Evolutionary conservation across 2,329 filamentous ascomycete genomes (phyloP).

Genomic region (Neonectria ditissima): DNA sequence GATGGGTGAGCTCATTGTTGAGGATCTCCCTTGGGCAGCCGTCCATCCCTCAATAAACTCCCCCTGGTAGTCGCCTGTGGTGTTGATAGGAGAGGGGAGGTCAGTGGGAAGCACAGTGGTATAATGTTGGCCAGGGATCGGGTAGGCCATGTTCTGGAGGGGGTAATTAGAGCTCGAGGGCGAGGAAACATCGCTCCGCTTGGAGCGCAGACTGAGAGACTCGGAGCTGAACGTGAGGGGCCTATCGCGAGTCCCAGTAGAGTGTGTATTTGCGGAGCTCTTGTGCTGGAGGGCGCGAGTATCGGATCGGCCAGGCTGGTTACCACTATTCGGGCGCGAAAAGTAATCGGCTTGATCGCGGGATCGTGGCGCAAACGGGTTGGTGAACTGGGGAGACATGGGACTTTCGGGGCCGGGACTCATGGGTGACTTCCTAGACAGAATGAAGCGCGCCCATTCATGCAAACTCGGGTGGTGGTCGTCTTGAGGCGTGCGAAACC

Average conservation of each 20-base stretch:
- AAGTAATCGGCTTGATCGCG: conserved; percentile 58
- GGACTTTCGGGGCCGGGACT: conserved; percentile 66
- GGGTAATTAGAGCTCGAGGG: conserved; percentile 63
- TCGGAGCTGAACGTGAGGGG: conserved; percentile 67
- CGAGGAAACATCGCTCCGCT: conserved; percentile 72
- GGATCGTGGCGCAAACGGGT: conserved; percentile 60
- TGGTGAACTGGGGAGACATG: conserved; percentile 65
- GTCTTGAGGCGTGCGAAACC: conserved; percentile 67
- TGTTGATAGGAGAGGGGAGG: conserved; percentile 67
- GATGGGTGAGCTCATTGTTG: conserved; percentile 67
- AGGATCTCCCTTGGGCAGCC: conserved; percentile 68
- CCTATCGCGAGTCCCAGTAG: conserved; percentile 60
- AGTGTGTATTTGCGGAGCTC: conserved; percentile 60
- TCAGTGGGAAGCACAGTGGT: conserved; percentile 65
- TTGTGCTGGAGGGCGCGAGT: conserved; percentile 58
- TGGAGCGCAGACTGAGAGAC: conserved; percentile 71
- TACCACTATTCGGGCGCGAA: conserved; percentile 59
- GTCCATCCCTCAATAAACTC: conserved; percentile 73
- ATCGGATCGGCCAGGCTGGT: conserved; percentile 51
- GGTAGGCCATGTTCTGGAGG: conserved; percentile 52
- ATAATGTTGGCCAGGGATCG: conserved; percentile 61
- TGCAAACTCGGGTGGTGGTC: conserved; percentile 64
- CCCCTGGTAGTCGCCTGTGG: conserved; percentile 64
- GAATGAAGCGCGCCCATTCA: conserved; percentile 70
- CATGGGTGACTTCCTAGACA: conserved; percentile 57